A percentile compares a stretch with the other conserved stretches of the same genome.
Evolutionary conservation across 257 asterid genomes (phyloP).

Genomic region (Gynochthodes officinalis): DNA sequence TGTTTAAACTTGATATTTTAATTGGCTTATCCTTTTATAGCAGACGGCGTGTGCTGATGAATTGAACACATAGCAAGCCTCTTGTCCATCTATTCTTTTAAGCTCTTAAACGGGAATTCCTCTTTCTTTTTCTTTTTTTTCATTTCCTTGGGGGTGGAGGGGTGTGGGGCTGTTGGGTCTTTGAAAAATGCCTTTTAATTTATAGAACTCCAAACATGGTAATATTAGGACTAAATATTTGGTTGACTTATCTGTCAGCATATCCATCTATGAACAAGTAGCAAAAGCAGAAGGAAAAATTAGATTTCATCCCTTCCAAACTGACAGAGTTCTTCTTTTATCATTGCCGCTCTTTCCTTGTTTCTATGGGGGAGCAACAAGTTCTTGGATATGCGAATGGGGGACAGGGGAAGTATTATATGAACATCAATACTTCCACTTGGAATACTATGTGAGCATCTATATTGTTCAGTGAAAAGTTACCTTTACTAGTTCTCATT

Average conservation of each 20-base stretch:
- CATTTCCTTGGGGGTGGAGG: too few relatives aligned
- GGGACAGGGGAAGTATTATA: not conserved
- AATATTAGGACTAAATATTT: not conserved
- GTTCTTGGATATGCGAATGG: too few relatives aligned
- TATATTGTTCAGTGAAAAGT: not conserved
- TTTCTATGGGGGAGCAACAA: not conserved
- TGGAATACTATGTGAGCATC: not conserved
- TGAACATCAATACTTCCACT: not conserved
- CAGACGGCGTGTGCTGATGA: not conserved
- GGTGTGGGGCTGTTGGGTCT: not conserved
- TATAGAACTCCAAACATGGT: constrained; percentile 1
- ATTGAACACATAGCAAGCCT: not conserved
- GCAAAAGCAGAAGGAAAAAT: not conserved
- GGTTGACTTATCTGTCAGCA: not conserved
- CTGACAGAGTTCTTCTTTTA: not conserved
- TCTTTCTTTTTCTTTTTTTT: too few relatives aligned
- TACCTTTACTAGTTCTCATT: not conserved
- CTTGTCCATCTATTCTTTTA: not conserved
- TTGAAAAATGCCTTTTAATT: not conserved
- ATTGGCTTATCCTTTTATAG: not conserved
- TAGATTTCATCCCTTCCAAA: not conserved
- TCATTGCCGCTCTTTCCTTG: not conserved
- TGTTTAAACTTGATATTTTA: not conserved
- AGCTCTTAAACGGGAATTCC: not conserved
- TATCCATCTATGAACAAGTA: not conserved